Percentiles rank a stretch among this genome's conserved stretches.
phyloP scores from a whole-genome alignment of 768 basidiomycete genomes.

The Rhodosporidiobolus sp. region DNA sequence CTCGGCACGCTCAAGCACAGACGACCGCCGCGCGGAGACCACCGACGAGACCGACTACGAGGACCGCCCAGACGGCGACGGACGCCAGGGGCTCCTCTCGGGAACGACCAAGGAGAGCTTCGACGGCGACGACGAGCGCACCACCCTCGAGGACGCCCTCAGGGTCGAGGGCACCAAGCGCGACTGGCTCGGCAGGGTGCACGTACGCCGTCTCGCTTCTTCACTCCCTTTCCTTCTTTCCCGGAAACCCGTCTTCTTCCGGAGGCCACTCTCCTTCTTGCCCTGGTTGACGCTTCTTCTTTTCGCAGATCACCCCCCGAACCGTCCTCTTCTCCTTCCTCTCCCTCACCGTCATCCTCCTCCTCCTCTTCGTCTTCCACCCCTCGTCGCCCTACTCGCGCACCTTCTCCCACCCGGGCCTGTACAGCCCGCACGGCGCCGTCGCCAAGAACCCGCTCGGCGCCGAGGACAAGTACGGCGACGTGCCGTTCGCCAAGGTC shows the following conservation, averaged over 20 bases:
- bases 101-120: not conserved
- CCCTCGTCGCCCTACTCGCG: conserved; percentile 4
- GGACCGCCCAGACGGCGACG: not conserved
- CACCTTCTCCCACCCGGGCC: not conserved
- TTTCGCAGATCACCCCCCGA: conserved; percentile 8
- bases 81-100: not conserved
- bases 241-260: too few species aligned
- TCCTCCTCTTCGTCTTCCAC: conserved; percentile 29
- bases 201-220: not conserved
- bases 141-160: not conserved
- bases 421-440: not conserved
- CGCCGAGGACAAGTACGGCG: conserved; percentile 15
- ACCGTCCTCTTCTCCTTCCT: conserved; percentile 18
- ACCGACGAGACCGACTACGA: not conserved
- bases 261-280: not conserved
- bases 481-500: conserved; percentile 35
- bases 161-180: not conserved
- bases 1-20: too few species aligned
- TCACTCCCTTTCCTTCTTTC: not conserved
- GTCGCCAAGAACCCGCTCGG: conserved; percentile 16
- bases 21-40: not conserved
- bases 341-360: conserved; percentile 9
- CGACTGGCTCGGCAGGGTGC: not conserved
- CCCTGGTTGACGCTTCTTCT: too few species aligned
- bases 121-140: not conserved